These are phyloP conservation scores for Cladophialophora chaetospira DNA, from an alignment of 2,329 filamentous ascomycete species.

Conservation along the genomic window DNA sequence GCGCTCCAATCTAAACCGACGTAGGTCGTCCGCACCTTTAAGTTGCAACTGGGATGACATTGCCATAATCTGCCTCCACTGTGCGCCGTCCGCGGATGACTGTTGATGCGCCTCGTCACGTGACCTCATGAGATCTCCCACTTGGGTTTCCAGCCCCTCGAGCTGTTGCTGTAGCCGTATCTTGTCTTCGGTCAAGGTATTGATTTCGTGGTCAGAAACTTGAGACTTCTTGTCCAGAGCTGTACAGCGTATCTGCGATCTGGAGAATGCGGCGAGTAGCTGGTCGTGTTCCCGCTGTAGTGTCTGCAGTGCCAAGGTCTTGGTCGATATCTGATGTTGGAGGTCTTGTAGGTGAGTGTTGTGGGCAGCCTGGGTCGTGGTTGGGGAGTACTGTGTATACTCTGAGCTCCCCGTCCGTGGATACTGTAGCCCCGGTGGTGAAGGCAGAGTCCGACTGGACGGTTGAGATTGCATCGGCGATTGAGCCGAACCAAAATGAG, in stretches of 20 bases:
- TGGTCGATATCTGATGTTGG: constrained; percentile 57
- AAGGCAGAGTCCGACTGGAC: constrained; percentile 31
- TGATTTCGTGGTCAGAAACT: constrained; percentile 55
- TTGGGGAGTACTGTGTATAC: constrained; percentile 18
- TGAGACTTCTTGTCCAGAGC: constrained; percentile 55
- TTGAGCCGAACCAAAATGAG: constrained; percentile 22
- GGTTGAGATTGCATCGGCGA: constrained; percentile 29
- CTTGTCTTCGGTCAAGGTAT: constrained; percentile 54
- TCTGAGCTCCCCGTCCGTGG: constrained; percentile 20
- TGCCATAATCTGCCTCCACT: constrained; percentile 55
- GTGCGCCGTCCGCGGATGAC: constrained; percentile 47
- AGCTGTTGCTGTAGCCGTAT: constrained; percentile 52
- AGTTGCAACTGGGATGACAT: constrained; percentile 51
- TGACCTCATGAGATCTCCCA: constrained; percentile 52
- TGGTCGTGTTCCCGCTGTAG: constrained; percentile 58
- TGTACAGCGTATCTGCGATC: constrained; percentile 48
- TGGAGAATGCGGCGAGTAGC: constrained; percentile 54
- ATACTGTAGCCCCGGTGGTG: constrained; percentile 31
- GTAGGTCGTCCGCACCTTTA: constrained; percentile 46
- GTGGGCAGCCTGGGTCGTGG: constrained; percentile 37
- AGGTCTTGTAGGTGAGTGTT: constrained; percentile 50
- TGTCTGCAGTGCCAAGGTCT: constrained; percentile 55
- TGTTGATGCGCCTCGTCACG: constrained; percentile 51
- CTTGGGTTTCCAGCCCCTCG: constrained; percentile 49
- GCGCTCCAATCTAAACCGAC: constrained; percentile 45